A percentile compares a stretch with the other conserved stretches of the same genome.
phyloP scores from a whole-genome alignment of 768 basidiomycete genomes.

The Leucogyrophana mollusca region DNA sequence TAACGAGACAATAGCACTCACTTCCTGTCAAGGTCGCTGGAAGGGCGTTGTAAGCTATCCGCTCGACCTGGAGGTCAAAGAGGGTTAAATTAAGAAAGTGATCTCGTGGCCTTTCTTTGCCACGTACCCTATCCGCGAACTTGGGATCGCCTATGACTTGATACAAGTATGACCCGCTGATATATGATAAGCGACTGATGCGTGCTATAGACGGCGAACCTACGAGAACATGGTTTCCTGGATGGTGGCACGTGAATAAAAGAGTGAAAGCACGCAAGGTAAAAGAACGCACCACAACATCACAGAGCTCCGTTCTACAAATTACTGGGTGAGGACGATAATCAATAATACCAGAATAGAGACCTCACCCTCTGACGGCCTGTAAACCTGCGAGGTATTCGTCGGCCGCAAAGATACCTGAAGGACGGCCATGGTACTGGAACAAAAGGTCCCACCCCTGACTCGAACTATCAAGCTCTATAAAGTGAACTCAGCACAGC shows the following conservation, averaged over 20 bases:
- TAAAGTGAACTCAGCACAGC: neutral
- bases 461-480: constrained; percentile 50
- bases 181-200: neutral
- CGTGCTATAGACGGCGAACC: neutral
- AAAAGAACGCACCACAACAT: constrained; percentile 43
- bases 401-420: constrained; percentile 55
- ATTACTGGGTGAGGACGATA: neutral
- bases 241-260: neutral
- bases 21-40: constrained; percentile 48
- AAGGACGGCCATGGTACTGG: constrained; percentile 57
- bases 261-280: neutral
- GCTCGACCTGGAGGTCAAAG: constrained; percentile 32
- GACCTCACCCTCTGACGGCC: constrained; percentile 48
- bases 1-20: constrained; percentile 12
- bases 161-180: constrained; percentile 52
- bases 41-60: constrained; percentile 51
- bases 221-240: constrained; percentile 62
- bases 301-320: constrained; percentile 50
- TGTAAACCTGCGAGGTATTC: constrained; percentile 57
- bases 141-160: constrained; percentile 56
- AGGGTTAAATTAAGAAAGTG: neutral
- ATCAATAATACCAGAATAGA: neutral
- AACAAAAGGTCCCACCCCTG: constrained; percentile 54
- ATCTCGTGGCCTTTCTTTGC: too few species aligned
- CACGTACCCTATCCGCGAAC: constrained; percentile 46